These are phyloP conservation scores for Penicillium macrosclerotiorum DNA, from an alignment of 495 filamentous ascomycete species.

Conservation along the genomic window DNA sequence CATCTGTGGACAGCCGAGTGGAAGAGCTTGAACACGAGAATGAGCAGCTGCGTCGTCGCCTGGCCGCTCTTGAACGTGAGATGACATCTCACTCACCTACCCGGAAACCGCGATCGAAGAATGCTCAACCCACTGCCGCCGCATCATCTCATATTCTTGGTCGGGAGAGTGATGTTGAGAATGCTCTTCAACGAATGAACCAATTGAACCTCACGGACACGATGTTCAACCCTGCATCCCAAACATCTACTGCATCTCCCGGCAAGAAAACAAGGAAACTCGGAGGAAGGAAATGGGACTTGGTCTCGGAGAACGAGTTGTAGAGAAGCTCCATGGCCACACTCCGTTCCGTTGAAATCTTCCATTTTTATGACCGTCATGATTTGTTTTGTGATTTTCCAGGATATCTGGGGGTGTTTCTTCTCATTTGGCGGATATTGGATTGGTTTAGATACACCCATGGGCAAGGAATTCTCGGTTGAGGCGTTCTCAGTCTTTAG, in stretches of 20 bases:
- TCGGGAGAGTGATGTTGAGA: constrained; percentile 45
- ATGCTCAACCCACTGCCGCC: constrained; percentile 15
- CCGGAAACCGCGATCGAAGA: constrained; percentile 37
- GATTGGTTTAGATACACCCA: constrained; percentile 16
- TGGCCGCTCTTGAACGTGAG: constrained; percentile 48
- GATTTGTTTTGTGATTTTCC: constrained; percentile 22
- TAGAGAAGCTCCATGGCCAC: no score
- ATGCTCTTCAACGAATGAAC: constrained; percentile 43
- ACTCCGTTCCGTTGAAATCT: background rate
- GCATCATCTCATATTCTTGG: constrained; percentile 29
- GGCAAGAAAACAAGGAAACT: constrained; percentile 53
- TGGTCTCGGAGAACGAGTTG: constrained; percentile 53
- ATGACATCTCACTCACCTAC: constrained; percentile 45
- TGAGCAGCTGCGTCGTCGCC: constrained; percentile 42
- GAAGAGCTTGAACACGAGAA: constrained; percentile 50
- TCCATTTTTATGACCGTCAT: constrained; percentile 18
- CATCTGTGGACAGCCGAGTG: constrained; percentile 29
- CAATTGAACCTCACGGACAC: constrained; percentile 41
- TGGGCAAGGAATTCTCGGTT: constrained; percentile 8
- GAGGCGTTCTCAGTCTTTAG: constrained; percentile 20
- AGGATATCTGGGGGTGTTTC: background rate
- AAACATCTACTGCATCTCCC: constrained; percentile 22
- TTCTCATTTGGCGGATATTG: constrained; percentile 6
- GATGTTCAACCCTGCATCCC: constrained; percentile 33
- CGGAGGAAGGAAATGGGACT: constrained; percentile 54